Percentiles rank a stretch among this genome's conserved stretches.
Evolutionary conservation across 345 rosid genomes (phyloP).

Genomic region (Trapa incisa): DNA sequence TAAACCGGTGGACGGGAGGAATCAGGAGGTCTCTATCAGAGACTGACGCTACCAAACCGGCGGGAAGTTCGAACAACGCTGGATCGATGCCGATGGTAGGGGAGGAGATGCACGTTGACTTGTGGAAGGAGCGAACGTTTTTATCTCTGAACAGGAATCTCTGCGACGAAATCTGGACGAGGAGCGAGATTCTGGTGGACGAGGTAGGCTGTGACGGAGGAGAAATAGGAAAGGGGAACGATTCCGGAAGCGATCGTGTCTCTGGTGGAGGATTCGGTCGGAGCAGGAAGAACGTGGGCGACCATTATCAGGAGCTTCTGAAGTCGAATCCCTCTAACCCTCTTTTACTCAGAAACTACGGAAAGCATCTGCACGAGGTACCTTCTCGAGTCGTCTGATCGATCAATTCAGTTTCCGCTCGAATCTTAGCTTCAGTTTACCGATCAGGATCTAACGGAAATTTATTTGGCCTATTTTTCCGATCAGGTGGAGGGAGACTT

Average conservation of each 20-base stretch:
- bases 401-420: too few species aligned
- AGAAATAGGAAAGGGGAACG: constrained; percentile 17
- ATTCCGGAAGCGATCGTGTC: constrained; percentile 10
- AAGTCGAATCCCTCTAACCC: constrained; percentile 51
- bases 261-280: constrained; percentile 15
- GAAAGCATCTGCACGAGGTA: constrained; percentile 66
- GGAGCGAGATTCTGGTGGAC: constrained; percentile 25
- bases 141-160: neutral
- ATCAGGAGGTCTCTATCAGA: constrained; percentile 46
- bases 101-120: constrained; percentile 29
- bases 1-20: constrained; percentile 14
- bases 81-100: constrained; percentile 31
- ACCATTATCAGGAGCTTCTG: constrained; percentile 50
- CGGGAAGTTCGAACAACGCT: constrained; percentile 8
- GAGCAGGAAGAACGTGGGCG: constrained; percentile 38
- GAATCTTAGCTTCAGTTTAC: too few species aligned
- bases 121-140: neutral
- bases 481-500: constrained; percentile 56
- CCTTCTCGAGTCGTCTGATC: neutral
- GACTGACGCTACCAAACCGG: constrained; percentile 28
- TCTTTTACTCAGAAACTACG: constrained; percentile 68
- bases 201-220: constrained; percentile 31
- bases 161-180: constrained; percentile 20
- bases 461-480: neutral
- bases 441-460: neutral